Percentiles rank a stretch among this genome's conserved stretches.
These are phyloP conservation scores for Bipolaris sorokiniana DNA, from an alignment of 2,329 filamentous ascomycete species.

Conservation along the genomic window DNA sequence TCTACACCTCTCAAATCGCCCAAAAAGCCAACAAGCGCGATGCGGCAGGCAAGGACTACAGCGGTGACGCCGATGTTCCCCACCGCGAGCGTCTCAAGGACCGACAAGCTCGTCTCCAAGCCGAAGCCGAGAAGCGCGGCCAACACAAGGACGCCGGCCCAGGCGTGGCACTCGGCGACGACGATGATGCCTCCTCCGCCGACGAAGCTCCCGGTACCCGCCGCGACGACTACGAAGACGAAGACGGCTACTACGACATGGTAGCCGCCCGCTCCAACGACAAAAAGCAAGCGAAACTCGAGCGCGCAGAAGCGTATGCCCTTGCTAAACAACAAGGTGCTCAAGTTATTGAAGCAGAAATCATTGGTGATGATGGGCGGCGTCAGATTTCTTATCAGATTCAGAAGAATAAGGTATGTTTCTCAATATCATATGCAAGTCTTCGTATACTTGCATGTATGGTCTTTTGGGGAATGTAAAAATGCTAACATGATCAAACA, in stretches of 20 bases:
- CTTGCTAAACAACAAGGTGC: constrained; percentile 63
- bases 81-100: constrained; percentile 88
- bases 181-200: constrained; percentile 69
- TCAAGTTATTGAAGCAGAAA: constrained; percentile 69
- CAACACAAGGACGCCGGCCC: constrained; percentile 61
- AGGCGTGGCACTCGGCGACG: constrained; percentile 69
- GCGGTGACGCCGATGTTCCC: constrained; percentile 82
- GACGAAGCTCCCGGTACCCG: constrained; percentile 56
- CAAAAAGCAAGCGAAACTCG: constrained; percentile 77
- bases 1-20: constrained; percentile 97
- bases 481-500: not conserved
- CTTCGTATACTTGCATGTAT: too few species aligned
- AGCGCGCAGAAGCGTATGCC: constrained; percentile 63
- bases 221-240: constrained; percentile 54
- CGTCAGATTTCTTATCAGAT: constrained; percentile 92
- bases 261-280: constrained; percentile 70
- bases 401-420: constrained; percentile 88
- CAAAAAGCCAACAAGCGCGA: constrained; percentile 90
- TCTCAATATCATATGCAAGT: not conserved
- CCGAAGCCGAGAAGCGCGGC: constrained; percentile 85
- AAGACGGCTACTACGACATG: constrained; percentile 88
- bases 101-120: constrained; percentile 81
- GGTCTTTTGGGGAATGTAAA: not conserved
- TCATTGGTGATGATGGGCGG: constrained; percentile 82
- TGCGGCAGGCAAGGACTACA: constrained; percentile 72